These are phyloP conservation scores for Globisporangium camurandrum DNA, from an alignment of 352 stramenopile species.

Conservation along the genomic window DNA sequence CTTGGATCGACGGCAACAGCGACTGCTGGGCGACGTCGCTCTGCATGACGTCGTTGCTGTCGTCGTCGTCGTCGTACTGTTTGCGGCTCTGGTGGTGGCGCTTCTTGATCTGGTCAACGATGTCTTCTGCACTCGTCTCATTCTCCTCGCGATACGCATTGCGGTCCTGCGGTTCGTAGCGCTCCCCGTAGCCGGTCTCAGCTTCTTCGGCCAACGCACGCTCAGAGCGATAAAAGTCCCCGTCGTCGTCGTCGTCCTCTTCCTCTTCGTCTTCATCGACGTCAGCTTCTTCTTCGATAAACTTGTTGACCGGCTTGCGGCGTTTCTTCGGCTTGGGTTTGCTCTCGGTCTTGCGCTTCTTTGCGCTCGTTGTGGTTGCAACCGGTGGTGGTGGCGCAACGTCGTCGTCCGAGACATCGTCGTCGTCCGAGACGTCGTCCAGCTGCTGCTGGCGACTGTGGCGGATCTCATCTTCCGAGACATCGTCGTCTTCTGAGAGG, in stretches of 20 bases:
- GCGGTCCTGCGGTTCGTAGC: constrained; percentile 73
- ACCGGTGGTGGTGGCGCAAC: constrained; percentile 16
- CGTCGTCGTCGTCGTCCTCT: constrained; percentile 75
- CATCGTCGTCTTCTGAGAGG: constrained; percentile 42
- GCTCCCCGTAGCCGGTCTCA: constrained; percentile 50
- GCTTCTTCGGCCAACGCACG: constrained; percentile 72
- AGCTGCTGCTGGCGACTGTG: too few species aligned
- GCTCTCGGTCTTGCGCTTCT: constrained; percentile 68
- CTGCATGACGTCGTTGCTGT: constrained; percentile 75
- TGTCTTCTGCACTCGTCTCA: constrained; percentile 77
- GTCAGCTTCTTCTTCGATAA: constrained; percentile 85
- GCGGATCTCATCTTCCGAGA: constrained; percentile 28
- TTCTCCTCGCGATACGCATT: constrained; percentile 67
- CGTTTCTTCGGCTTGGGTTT: constrained; percentile 83
- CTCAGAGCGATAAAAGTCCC: constrained; percentile 72
- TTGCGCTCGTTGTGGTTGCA: constrained; percentile 10
- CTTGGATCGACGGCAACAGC: constrained; percentile 82
- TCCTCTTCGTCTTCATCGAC: constrained; percentile 85
- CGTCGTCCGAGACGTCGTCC: constrained; percentile 72
- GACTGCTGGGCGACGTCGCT: constrained; percentile 85
- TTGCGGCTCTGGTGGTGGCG: constrained; percentile 80
- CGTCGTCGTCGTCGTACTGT: constrained; percentile 80
- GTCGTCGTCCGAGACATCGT: constrained; percentile 32
- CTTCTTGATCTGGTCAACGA: constrained; percentile 86
- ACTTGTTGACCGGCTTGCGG: constrained; percentile 81